These are phyloP conservation scores for Penicillium flavigenum DNA, from an alignment of 495 filamentous ascomycete genomes.

Conservation along the genomic window DNA sequence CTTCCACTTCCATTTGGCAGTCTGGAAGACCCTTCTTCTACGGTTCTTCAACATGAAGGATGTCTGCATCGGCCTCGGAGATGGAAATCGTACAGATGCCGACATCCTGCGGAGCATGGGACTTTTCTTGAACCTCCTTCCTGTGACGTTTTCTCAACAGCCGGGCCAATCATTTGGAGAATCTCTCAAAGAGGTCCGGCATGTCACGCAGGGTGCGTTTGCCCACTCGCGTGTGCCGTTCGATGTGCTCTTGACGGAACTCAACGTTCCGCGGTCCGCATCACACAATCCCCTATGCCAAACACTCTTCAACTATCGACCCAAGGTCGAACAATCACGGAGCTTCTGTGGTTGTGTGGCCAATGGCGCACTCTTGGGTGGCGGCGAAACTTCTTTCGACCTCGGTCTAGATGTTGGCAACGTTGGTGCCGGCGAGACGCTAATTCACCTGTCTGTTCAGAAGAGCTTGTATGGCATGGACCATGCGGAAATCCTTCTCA, in stretches of 20 bases:
- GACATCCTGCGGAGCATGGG: slow-evolving; percentile 40
- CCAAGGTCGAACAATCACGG: slow-evolving; percentile 17
- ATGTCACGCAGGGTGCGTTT: slow-evolving; percentile 26
- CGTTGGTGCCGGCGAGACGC: slow-evolving; percentile 12
- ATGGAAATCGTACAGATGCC: slow-evolving; percentile 38
- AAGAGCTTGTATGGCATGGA: slow-evolving; percentile 26
- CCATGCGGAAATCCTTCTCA: slow-evolving; percentile 27
- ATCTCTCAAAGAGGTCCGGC: slow-evolving; percentile 18
- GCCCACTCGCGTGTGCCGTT: slow-evolving; percentile 44
- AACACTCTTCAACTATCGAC: slow-evolving; percentile 42
- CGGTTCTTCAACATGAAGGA: slow-evolving; percentile 28
- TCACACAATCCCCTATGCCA: slow-evolving; percentile 42
- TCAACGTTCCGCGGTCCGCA: slow-evolving; percentile 34
- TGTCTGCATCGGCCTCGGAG: slow-evolving; percentile 46
- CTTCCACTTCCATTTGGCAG: slow-evolving; percentile 49
- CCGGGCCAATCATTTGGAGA: slow-evolving; percentile 18
- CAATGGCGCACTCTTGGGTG: slow-evolving; percentile 18
- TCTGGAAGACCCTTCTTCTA: slow-evolving; percentile 33
- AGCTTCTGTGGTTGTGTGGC: slow-evolving; percentile 23
- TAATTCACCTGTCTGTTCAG: slow-evolving; percentile 20
- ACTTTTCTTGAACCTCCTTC: slow-evolving; percentile 49
- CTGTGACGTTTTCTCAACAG: slow-evolving; percentile 35
- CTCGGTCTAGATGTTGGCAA: slow-evolving; percentile 25
- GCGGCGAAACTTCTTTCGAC: slow-evolving; percentile 28
- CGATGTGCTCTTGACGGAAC: slow-evolving; percentile 41